Base-by-base conservation (phyloP, 192 early-diverging fungal genomes). In the Backusella luteola region DNA sequence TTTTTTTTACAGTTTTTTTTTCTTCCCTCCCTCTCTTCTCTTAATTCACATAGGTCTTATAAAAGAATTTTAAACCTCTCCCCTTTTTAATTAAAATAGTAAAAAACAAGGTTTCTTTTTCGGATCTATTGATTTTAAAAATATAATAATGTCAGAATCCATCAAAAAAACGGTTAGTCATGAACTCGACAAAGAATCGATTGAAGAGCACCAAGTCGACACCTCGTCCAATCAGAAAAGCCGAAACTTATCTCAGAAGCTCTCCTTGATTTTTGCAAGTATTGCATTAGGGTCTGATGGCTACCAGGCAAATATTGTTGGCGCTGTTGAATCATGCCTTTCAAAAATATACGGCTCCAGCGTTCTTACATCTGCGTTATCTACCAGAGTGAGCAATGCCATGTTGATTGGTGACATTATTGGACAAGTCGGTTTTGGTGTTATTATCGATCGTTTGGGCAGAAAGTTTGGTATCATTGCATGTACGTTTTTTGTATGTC, bases 251-350 rank as follows among this genome's bases (percentile, higher is more conserved):
- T 77, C 76, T 59, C 76, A 77, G 71, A 41, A 49, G 42, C 44
- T 67, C 23, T 79, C 78, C 38, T 34, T 79, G 44, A 59, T 75
- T 52, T 79, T 79, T 56, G 73, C 78, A 17, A 67, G 69, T 44
- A 80, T 83, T 71, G 86, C 86, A 6, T 67, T 84, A 8, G 63
- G 81, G 11, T 84, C 80, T 6, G 86, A 87, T 83, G 86, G 86
- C 69, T 87, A 87, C 70, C 86, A 87, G 74, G 85, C 81, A 38
- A 81, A 84, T 63, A 81, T 84, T 42, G 78, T 87, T 66, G 82
- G 81, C 34, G 79, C 84, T 26, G 80, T 87, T 74, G 81, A 84
- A 68, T 72, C 73, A 34, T 84, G 79, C 68, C 81, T 85, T 66
- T 67, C 73, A 7, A 73, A 80, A 52, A 80, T 85, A 71, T 87